Evolutionary conservation across 768 basidiomycete species (phyloP).

Genomic region (Albatrellus ellisii): DNA sequence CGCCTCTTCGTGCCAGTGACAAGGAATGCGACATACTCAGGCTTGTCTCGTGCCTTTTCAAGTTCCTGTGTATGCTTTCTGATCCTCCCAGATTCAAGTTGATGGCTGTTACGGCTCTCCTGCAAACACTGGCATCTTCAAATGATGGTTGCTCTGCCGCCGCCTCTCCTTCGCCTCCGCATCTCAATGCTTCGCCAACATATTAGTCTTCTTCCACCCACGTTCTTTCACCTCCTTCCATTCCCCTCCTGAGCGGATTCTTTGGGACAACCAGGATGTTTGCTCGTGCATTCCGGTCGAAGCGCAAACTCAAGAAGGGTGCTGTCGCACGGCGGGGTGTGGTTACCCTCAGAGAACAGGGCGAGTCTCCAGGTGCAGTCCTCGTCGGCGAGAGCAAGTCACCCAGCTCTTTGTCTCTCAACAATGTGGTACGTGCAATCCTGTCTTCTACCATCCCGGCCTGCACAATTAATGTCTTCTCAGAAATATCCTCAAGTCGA

Average conservation of each 20-base stretch:
- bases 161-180: neutral
- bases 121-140: neutral
- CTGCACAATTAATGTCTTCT: neutral
- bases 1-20: no score
- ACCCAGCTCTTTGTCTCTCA: neutral
- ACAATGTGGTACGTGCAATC: no score
- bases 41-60: no score
- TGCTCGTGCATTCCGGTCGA: conserved; percentile 10
- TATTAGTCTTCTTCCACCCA: neutral
- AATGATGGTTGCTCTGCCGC: neutral
- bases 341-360: neutral
- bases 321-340: neutral
- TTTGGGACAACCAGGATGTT: conserved; percentile 3
- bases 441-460: no score
- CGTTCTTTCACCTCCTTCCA: neutral
- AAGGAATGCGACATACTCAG: no score
- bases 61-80: no score
- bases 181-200: neutral
- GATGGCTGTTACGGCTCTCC: neutral
- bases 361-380: conserved; percentile 5
- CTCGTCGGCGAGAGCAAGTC: conserved; percentile 7
- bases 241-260: neutral
- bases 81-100: no score
- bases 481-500: conserved; percentile 3
- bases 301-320: conserved; percentile 12